These are phyloP conservation scores for Serendipita vermifera DNA, from an alignment of 768 basidiomycete genomes.

Conservation along the genomic window DNA sequence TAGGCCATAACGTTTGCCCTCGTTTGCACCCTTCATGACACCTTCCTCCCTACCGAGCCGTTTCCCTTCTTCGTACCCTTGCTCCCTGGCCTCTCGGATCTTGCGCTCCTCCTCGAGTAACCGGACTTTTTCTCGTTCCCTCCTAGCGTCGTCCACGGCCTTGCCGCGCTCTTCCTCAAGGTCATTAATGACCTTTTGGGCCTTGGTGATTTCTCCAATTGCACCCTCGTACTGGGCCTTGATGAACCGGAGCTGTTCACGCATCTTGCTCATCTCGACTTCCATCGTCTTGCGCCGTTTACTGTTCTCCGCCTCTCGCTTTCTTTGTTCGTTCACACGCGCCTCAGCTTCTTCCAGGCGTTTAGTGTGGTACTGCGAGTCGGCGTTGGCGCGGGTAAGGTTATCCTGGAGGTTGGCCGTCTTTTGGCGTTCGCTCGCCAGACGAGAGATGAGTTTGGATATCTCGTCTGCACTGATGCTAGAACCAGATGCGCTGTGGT, in stretches of 20 bases:
- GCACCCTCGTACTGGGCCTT: conserved; percentile 3
- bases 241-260: neutral
- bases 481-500: too few relatives aligned
- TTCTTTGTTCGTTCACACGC: neutral
- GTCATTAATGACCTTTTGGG: neutral
- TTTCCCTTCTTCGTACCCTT: neutral
- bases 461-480: conserved; percentile 4
- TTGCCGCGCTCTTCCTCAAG: conserved; percentile 3
- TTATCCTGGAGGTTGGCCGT: conserved; percentile 1
- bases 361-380: neutral
- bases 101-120: neutral
- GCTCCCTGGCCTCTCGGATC: neutral
- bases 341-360: neutral
- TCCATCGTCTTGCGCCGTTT: neutral
- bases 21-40: neutral
- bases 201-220: conserved; percentile 2
- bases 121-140: conserved; percentile 7
- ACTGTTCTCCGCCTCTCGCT: neutral
- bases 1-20: neutral
- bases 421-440: neutral
- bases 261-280: neutral
- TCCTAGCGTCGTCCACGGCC: neutral
- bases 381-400: neutral
- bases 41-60: conserved; percentile 5
- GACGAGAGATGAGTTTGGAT: neutral